Percentiles rank a stretch among this genome's conserved stretches.
Conservation (phyloP, 441 rosid genomes). For the Viola pubescens region DNA sequence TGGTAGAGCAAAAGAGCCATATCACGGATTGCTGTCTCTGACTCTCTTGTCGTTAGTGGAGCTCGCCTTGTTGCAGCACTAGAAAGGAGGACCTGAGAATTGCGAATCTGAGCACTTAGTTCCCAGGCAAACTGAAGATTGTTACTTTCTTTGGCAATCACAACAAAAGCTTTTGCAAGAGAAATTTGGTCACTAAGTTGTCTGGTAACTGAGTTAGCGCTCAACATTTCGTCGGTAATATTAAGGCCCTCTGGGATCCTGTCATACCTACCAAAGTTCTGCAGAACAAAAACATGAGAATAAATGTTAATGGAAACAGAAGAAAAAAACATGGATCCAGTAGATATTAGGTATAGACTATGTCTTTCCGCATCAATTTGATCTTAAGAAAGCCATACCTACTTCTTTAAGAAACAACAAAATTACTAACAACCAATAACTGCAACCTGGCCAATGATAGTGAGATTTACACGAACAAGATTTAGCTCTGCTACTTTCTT, state of each 20-base stretch:
- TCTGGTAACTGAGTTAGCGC: constrained; percentile 66
- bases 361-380: no score
- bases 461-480: neutral
- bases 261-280: constrained; percentile 47
- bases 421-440: neutral
- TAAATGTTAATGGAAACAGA: neutral
- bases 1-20: constrained; percentile 90
- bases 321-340: neutral
- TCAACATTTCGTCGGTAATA: constrained; percentile 81
- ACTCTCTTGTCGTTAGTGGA: constrained; percentile 63
- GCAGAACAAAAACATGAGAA: constrained; percentile 17
- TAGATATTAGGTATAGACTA: neutral
- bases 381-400: no score
- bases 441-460: neutral
- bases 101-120: constrained; percentile 92
- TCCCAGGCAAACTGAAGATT: constrained; percentile 98
- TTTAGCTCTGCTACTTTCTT: no score
- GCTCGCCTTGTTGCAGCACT: constrained; percentile 67
- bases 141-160: constrained; percentile 94
- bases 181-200: constrained; percentile 87
- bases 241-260: constrained; percentile 62
- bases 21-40: constrained; percentile 68
- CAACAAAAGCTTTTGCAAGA: constrained; percentile 90
- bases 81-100: constrained; percentile 75
- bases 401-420: no score